These are phyloP conservation scores for Aegilops bicornis DNA, from an alignment of 176 grass and related monocot genomes.

Conservation along the genomic window DNA sequence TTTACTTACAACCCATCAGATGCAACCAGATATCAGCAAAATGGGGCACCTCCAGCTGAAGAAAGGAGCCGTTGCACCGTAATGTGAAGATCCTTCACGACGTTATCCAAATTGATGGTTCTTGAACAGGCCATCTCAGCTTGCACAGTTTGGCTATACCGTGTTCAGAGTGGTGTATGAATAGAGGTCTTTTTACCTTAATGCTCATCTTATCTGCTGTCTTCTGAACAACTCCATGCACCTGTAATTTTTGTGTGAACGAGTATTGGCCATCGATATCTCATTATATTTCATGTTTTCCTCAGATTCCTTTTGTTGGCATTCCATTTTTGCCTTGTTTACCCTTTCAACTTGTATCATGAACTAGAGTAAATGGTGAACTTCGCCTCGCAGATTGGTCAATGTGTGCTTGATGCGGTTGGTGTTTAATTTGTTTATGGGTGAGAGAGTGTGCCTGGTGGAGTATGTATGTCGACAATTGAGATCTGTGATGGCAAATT, in stretches of 20 bases:
- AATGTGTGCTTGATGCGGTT: too few relatives aligned
- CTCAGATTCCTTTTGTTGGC: neutral
- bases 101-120: constrained; percentile 12
- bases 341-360: neutral
- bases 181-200: constrained; percentile 21
- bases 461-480: too few relatives aligned
- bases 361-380: neutral
- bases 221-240: neutral
- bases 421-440: too few relatives aligned
- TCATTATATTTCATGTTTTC: neutral
- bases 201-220: constrained; percentile 1
- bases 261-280: constrained; percentile 14
- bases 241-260: constrained; percentile 35
- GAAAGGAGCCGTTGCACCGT: constrained; percentile 71
- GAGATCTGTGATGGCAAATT: too few relatives aligned
- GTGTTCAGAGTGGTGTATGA: constrained; percentile 28
- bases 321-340: neutral
- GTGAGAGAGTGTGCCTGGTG: too few relatives aligned
- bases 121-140: constrained; percentile 15
- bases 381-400: too few relatives aligned
- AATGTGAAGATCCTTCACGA: constrained; percentile 46
- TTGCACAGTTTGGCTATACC: constrained; percentile 30
- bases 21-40: constrained; percentile 68
- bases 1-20: constrained; percentile 93
- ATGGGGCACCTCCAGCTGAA: constrained; percentile 46